Evolutionary conservation across 768 basidiomycete genomes (phyloP), one percentile per base, ranked within the genome.

Genomic region (Lactarius psammicola): DNA sequence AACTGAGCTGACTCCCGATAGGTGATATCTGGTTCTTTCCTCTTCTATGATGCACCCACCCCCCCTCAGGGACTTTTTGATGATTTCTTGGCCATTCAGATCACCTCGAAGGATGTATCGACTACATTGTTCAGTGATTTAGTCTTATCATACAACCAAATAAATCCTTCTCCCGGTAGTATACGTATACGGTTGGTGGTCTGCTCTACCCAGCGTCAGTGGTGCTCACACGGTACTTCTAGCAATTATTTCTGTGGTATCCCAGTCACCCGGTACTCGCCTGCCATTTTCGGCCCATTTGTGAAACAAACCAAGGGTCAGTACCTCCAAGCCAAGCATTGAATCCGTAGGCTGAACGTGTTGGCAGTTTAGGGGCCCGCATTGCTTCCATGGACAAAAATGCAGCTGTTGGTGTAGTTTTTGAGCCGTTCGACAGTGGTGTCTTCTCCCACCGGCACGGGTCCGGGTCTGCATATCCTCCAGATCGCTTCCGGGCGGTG

Each of bases 41-140:
- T 69, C 17, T 72, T 69, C 40, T 72, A 72, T 56, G 68, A 72
- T 38, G 70, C 56, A 0, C 70, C n/a, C n/a, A n/a, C n/a, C n/a
- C 65, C 68, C 11, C 60, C 68, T 4, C 56, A 26, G 2, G 68
- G 66, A 9, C 42, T 66, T 1, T 71, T 72, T 34, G 70, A 71
- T 4, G 70, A 68, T 30, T 60, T 72, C 42, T 57, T 72, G 58
- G 59, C 66, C 0, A 67, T 67, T 6, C 66, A 62, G 2, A 4
- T 42, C 28, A 38, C 3, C 6, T 9, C n/a, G 28, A 28, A 17
- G 0, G 20, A 40, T 20, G 44, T 56, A 11, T 55, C 63, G 18
- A 60, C 62, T 6, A 28, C 18, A 26, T 53, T 59, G n/a, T 65
- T 62, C 49, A 8, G 5, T 4, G 56, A 62, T 38, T 6, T 60